Conservation (phyloP, 345 rosid species). For the Bruguiera sexangula region DNA sequence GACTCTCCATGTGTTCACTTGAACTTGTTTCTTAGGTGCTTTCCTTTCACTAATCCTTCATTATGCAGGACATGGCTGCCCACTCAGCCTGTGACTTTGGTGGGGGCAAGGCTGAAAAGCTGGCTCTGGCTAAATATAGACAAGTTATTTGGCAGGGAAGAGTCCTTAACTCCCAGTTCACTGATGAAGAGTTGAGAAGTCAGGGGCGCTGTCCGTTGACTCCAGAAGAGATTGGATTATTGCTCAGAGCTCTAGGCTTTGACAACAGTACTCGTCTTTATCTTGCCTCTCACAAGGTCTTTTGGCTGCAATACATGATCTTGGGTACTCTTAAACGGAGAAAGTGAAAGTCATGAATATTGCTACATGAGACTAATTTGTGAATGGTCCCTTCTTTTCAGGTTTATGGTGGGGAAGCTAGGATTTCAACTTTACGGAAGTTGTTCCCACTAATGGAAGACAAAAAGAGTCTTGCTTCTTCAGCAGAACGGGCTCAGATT, state of each 20-base stretch:
- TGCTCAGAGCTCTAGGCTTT: slow-evolving; percentile 86
- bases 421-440: slow-evolving; percentile 67
- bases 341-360: not conserved
- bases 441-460: slow-evolving; percentile 91
- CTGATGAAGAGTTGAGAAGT: slow-evolving; percentile 75
- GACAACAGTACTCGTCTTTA: slow-evolving; percentile 76
- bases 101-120: slow-evolving; percentile 90
- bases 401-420: slow-evolving; percentile 97
- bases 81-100: slow-evolving; percentile 98
- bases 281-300: slow-evolving; percentile 93
- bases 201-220: slow-evolving; percentile 97
- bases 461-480: slow-evolving; percentile 82
- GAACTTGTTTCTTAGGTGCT: not conserved
- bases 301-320: not conserved
- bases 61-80: slow-evolving; percentile 94
- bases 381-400: slow-evolving; percentile 20
- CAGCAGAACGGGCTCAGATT: slow-evolving; percentile 61
- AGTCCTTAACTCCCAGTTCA: slow-evolving; percentile 82
- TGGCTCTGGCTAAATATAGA: slow-evolving; percentile 81
- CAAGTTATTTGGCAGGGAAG: slow-evolving; percentile 96
- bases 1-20: not conserved
- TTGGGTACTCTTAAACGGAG: no score
- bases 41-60: not conserved
- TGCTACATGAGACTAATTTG: not conserved
- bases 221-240: slow-evolving; percentile 91